phyloP scores from a whole-genome alignment of 2,329 filamentous ascomycete species.

The Cladosporium halotolerans region DNA sequence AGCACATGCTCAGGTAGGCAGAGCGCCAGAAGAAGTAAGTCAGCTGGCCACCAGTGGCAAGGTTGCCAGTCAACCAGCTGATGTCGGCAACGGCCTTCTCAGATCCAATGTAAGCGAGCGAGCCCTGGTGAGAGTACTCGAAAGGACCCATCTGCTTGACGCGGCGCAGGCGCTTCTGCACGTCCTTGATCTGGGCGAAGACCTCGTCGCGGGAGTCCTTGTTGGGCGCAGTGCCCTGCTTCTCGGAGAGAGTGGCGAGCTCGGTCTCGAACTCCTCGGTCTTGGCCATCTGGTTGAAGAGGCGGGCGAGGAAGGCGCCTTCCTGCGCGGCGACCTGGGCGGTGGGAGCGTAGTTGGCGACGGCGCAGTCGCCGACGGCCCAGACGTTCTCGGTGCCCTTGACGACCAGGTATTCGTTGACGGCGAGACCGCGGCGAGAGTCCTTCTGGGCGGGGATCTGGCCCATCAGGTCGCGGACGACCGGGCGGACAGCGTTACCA shows the following conservation, averaged over 20 bases:
- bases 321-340: conserved; percentile 96
- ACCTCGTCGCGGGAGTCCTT: conserved; percentile 50
- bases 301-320: conserved; percentile 84
- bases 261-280: conserved; percentile 74
- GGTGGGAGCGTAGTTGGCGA: conserved; percentile 95
- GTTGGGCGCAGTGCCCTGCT: conserved; percentile 60
- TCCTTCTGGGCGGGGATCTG: conserved; percentile 93
- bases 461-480: conserved; percentile 85
- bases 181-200: conserved; percentile 71
- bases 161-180: conserved; percentile 79
- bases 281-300: conserved; percentile 99
- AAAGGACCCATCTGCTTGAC: conserved; percentile 96
- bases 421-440: conserved; percentile 86
- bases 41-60: conserved; percentile 78
- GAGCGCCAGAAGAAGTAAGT: conserved; percentile 99
- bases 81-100: conserved; percentile 98
- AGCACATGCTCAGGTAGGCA: conserved; percentile 99
- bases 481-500: conserved; percentile 83
- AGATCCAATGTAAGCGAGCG: conserved; percentile 93
- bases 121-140: conserved; percentile 97
- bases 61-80: conserved; percentile 93
- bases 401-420: conserved; percentile 98
- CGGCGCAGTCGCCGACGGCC: conserved; percentile 95
- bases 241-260: conserved; percentile 60
- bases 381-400: conserved; percentile 96